Percentiles rank a stretch among this genome's conserved stretches.
Evolutionary conservation across 371 early-diverging fungal species (phyloP).

Genomic region (Mucor piriformis): DNA sequence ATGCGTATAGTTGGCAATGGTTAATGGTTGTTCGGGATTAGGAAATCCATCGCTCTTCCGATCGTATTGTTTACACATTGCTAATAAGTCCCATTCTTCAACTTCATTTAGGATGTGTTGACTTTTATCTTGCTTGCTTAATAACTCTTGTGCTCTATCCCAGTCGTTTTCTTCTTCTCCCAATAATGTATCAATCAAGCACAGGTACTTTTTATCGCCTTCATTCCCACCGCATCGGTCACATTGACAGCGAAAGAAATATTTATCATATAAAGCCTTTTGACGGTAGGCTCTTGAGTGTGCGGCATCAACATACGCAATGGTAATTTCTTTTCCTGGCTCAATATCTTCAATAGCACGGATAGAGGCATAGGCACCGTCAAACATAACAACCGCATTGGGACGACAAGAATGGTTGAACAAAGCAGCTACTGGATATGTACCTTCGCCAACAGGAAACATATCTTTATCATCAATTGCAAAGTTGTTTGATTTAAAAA

Average conservation of each 20-base stretch:
- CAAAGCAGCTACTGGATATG: constrained; percentile 77
- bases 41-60: constrained; percentile 31
- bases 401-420: constrained; percentile 91
- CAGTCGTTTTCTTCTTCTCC: constrained; percentile 44
- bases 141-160: constrained; percentile 35
- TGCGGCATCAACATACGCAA: constrained; percentile 78
- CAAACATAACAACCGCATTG: constrained; percentile 72
- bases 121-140: constrained; percentile 9
- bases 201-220: constrained; percentile 20
- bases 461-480: constrained; percentile 66
- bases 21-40: constrained; percentile 24
- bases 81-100: constrained; percentile 39
- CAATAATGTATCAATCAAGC: constrained; percentile 36
- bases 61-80: constrained; percentile 32
- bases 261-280: constrained; percentile 60
- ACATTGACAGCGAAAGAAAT: constrained; percentile 80
- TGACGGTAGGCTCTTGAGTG: constrained; percentile 62
- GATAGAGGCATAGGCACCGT: constrained; percentile 55
- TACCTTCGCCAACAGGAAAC: constrained; percentile 75
- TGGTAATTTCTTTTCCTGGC: constrained; percentile 72
- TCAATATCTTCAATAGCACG: constrained; percentile 66
- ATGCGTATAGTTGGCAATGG: constrained; percentile 32
- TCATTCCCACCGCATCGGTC: constrained; percentile 54
- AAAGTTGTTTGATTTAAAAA: constrained; percentile 82
- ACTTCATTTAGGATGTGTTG: constrained; percentile 19